phyloP scores from a whole-genome alignment of 202 grass and related monocot genomes.

The Setaria italica region DNA sequence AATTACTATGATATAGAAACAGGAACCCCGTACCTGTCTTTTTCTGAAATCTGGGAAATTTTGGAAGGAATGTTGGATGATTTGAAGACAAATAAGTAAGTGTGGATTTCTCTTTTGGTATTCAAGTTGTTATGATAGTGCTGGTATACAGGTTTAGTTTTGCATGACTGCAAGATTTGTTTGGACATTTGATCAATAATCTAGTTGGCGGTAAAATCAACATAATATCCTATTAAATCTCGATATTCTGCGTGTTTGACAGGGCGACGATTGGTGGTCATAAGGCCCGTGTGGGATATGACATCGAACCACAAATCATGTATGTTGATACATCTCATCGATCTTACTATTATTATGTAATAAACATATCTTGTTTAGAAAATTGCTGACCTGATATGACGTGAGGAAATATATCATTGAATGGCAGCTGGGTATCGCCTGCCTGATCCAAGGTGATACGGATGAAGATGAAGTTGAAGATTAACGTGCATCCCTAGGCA shows the following conservation, averaged over 20 bases:
- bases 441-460: not conserved
- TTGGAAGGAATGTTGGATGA: not conserved
- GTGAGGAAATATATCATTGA: not conserved
- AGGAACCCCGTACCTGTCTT: too few species aligned
- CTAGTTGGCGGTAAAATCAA: not conserved
- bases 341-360: not conserved
- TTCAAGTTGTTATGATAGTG: not conserved
- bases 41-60: not conserved
- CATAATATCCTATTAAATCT: not conserved
- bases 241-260: not conserved
- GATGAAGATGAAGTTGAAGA: not conserved
- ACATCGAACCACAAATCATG: not conserved
- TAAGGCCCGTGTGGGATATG: not conserved
- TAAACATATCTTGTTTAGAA: not conserved
- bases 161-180: not conserved
- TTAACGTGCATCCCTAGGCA: too few species aligned
- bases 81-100: not conserved
- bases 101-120: not conserved
- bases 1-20: too few species aligned
- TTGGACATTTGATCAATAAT: not conserved
- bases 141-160: not conserved
- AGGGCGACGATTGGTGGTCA: not conserved
- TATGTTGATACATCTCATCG: not conserved
- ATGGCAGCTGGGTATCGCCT: not conserved
- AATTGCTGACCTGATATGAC: not conserved